These are phyloP conservation scores for Cladosporium sp. DNA, from an alignment of 2,329 filamentous ascomycete species.

Conservation along the genomic window DNA sequence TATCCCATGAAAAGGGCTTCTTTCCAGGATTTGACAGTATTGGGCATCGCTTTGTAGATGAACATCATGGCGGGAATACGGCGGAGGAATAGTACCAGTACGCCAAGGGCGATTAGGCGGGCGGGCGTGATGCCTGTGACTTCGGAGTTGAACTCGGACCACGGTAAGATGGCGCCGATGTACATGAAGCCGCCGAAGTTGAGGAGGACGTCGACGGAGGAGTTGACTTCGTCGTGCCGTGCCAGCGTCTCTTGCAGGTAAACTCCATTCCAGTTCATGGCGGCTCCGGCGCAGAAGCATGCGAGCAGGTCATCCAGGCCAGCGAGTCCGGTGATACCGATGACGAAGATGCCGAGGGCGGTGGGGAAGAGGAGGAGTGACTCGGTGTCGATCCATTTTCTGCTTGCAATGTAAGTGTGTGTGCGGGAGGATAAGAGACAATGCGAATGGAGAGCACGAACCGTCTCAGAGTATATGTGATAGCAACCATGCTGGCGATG, in stretches of 20 bases:
- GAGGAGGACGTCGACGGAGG: conserved; percentile 84
- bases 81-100: conserved; percentile 68
- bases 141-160: conserved; percentile 62
- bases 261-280: conserved; percentile 86
- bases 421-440: background rate
- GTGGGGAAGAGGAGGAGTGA: conserved; percentile 81
- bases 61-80: conserved; percentile 69
- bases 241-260: conserved; percentile 75
- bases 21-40: conserved; percentile 53
- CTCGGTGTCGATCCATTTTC: conserved; percentile 67
- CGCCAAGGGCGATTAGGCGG: conserved; percentile 63
- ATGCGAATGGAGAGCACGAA: conserved; percentile 24
- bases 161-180: conserved; percentile 78
- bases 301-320: conserved; percentile 82
- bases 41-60: conserved; percentile 61
- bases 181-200: conserved; percentile 82
- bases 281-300: conserved; percentile 83
- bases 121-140: conserved; percentile 61
- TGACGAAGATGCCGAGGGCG: conserved; percentile 73
- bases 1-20: conserved; percentile 83
- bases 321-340: conserved; percentile 76
- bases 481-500: conserved; percentile 69
- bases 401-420: conserved; percentile 36
- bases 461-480: conserved; percentile 69
- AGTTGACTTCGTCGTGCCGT: conserved; percentile 71